phyloP scores from a whole-genome alignment of 805 yeast genomes.

The Metschnikowia picachoensis region DNA sequence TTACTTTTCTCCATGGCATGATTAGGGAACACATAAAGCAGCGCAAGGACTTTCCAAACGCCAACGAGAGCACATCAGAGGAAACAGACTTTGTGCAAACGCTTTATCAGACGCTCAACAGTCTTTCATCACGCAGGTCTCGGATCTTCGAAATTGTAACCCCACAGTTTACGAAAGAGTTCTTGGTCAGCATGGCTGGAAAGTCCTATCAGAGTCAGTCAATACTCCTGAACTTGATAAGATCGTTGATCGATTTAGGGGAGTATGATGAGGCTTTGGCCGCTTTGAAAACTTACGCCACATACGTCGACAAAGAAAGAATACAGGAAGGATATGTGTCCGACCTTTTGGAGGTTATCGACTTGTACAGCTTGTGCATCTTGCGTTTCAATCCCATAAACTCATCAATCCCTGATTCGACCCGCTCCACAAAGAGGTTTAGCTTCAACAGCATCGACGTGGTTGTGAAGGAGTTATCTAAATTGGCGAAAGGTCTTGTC shows the following conservation, averaged over 20 bases:
- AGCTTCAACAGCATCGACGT: slow-evolving; percentile 22
- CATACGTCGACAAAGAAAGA: slow-evolving; percentile 32
- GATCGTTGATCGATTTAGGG: slow-evolving; percentile 28
- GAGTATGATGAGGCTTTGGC: slow-evolving; percentile 44
- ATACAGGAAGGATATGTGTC: slow-evolving; percentile 29
- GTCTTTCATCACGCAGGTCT: slow-evolving; percentile 16
- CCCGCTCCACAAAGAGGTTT: slow-evolving; percentile 18
- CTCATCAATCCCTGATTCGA: slow-evolving; percentile 19
- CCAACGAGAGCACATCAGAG: slow-evolving; percentile 17
- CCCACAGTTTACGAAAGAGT: slow-evolving; percentile 26
- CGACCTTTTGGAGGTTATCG: slow-evolving; percentile 33
- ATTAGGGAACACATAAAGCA: slow-evolving; percentile 11
- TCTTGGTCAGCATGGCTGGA: slow-evolving; percentile 27
- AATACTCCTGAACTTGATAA: slow-evolving; percentile 30
- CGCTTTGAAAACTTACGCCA: slow-evolving; percentile 35
- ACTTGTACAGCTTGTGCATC: slow-evolving; percentile 31
- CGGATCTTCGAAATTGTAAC: slow-evolving; percentile 17
- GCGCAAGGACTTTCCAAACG: slow-evolving; percentile 29
- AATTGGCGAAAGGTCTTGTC: slow-evolving; percentile 19
- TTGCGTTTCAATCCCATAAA: slow-evolving; percentile 35
- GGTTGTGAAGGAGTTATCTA: slow-evolving; percentile 20
- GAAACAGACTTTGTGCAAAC: slow-evolving; percentile 28
- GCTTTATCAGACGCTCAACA: slow-evolving; percentile 28
- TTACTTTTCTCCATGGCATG: slow-evolving; percentile 23
- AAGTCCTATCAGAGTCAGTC: slow-evolving; percentile 37